phyloP scores from a whole-genome alignment of 441 rosid genomes.

The Jatropha podagrica region DNA sequence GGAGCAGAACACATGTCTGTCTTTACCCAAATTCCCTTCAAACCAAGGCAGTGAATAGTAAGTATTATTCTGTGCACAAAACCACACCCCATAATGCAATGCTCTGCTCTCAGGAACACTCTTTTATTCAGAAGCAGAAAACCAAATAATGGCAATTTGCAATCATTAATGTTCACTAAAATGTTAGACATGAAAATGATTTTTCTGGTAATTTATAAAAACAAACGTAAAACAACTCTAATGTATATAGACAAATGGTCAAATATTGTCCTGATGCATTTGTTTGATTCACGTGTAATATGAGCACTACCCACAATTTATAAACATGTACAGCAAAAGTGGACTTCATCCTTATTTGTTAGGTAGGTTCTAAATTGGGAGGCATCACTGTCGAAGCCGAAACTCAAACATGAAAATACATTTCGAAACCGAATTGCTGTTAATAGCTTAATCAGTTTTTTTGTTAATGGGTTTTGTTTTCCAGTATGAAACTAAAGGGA shows the following conservation, averaged over 20 bases:
- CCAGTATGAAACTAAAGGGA: too few species aligned
- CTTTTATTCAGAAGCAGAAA: background rate
- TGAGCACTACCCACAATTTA: background rate
- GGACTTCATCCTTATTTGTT: too few species aligned
- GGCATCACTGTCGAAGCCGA: too few species aligned
- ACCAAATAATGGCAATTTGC: background rate
- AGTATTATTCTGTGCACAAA: background rate
- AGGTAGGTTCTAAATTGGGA: too few species aligned
- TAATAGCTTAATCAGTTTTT: too few species aligned
- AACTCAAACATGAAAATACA: too few species aligned
- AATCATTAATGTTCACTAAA: slow-evolving; percentile 7
- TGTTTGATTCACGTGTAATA: background rate
- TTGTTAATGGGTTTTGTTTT: too few species aligned
- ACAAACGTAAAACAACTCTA: background rate
- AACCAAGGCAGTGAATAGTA: slow-evolving; percentile 22
- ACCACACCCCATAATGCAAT: background rate
- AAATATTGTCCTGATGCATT: too few species aligned
- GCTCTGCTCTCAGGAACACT: background rate
- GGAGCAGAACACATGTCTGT: slow-evolving; percentile 7
- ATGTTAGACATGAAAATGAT: background rate
- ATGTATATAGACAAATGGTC: background rate
- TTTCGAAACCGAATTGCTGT: background rate
- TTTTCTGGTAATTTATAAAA: background rate
- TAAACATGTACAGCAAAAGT: too few species aligned
- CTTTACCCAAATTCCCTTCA: background rate